Base-by-base conservation (phyloP, 441 rosid species). In the Gossypium schwendimanii region DNA sequence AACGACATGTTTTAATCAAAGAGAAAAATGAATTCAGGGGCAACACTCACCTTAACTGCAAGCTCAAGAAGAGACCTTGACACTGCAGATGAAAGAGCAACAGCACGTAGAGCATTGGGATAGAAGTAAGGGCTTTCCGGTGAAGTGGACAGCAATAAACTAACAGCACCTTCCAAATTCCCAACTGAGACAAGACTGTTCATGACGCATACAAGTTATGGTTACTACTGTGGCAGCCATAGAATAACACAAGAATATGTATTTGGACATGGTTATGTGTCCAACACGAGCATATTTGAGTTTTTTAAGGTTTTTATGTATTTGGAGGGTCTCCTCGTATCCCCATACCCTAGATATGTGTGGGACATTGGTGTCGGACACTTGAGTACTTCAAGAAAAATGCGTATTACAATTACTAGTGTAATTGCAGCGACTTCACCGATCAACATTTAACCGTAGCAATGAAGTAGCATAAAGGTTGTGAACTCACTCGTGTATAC, bases 71-170 rank as follows among this genome's bases (percentile, higher is more conserved):
- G 98, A 82, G 98, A 91, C 76, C 81, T 86, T 72, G 99, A 95
- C 78, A 95, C 99, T 28, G 98, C 99, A 77, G 98, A 91, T 77
- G 99, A 82, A 80, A 95, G 98, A 76, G 98, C 99, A 65, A 95
- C 97, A 3, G 97, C 99, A 79, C 99, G 98, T 61, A 95, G 84
- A 75, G 99, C 93, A 87, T 93, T 93, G 57, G 91, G 87, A 85
- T 93, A 95, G 84, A 95, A 95, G 84, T 84, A 95, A 73, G 94
- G 76, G 79, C 98, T 91, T 79, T 95, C 99, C 24, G 99, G 98
- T 76, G 91, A 80, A 71, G 96, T 89, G 45, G 98, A 86, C 79
- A 95, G 97, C 85, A 95, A 79, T 84, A 95, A 85, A 79, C 92
- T 95, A 69, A 95, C 99, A 70, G 99, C 99, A 63, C 87, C 91